phyloP scores from a whole-genome alignment of 306 rosid species.

The Mimosa bimucronata region DNA sequence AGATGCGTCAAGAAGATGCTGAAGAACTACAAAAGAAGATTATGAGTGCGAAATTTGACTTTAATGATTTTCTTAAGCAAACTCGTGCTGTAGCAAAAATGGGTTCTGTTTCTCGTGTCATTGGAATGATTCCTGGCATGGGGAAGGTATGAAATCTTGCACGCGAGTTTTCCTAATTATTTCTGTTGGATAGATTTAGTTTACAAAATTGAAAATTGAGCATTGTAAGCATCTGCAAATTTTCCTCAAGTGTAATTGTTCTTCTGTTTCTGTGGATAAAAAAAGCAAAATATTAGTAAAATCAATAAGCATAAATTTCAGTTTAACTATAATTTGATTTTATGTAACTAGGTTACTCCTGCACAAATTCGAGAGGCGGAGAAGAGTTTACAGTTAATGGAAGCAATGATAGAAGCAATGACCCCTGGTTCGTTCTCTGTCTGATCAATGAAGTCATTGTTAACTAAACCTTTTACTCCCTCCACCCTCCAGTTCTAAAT shows the following conservation, averaged over 20 bases:
- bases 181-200: constrained; percentile 21
- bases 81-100: constrained; percentile 90
- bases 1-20: constrained; percentile 98
- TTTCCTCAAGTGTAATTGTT: constrained; percentile 8
- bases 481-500: too few relatives aligned
- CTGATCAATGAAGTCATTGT: constrained; percentile 27
- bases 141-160: constrained; percentile 70
- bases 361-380: constrained; percentile 98
- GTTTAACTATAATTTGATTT: background rate
- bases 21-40: constrained; percentile 97
- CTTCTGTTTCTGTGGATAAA: constrained; percentile 24
- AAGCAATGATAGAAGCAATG: constrained; percentile 97
- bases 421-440: constrained; percentile 69
- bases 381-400: constrained; percentile 86
- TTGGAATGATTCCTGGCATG: constrained; percentile 99
- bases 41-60: constrained; percentile 96
- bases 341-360: constrained; percentile 80
- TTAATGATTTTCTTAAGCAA: constrained; percentile 97
- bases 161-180: constrained; percentile 7
- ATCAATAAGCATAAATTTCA: background rate
- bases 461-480: constrained; percentile 22
- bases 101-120: constrained; percentile 98
- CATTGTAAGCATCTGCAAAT: constrained; percentile 20
- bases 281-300: background rate
- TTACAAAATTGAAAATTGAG: constrained; percentile 33